Percentiles rank a stretch among this genome's conserved stretches.
These are phyloP conservation scores for Ricinus communis DNA, from an alignment of 345 rosid species.

Conservation along the genomic window DNA sequence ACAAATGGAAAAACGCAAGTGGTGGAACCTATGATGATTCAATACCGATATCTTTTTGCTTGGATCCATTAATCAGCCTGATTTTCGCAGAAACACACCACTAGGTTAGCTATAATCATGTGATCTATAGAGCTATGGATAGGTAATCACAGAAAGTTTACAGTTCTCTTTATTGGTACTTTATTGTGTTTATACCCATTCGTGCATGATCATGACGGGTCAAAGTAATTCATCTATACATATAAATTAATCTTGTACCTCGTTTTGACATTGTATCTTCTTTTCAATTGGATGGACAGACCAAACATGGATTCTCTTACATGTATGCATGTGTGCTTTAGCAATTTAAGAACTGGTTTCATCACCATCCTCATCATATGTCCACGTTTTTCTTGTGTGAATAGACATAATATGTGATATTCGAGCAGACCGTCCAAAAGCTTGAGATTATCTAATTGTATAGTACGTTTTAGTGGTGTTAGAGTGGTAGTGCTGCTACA, in stretches of 20 bases:
- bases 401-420: too few species aligned
- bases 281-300: neutral
- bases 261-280: neutral
- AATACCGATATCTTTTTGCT: neutral
- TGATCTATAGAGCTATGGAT: neutral
- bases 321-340: too few species aligned
- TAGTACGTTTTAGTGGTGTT: too few species aligned
- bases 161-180: neutral
- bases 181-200: neutral
- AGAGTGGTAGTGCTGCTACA: too few species aligned
- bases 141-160: neutral
- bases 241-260: neutral
- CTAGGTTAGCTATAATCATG: too few species aligned
- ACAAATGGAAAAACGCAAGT: constrained; percentile 84
- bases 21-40: constrained; percentile 64
- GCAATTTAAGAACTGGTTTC: too few species aligned
- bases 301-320: neutral
- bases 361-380: too few species aligned
- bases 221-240: neutral
- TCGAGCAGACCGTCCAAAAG: too few species aligned
- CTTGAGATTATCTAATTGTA: too few species aligned
- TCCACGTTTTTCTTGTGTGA: too few species aligned
- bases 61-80: constrained; percentile 1
- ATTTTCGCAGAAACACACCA: neutral
- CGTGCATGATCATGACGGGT: neutral